Evolutionary conservation across 805 yeast genomes (phyloP).

Genomic region (Yarrowia deformans): DNA sequence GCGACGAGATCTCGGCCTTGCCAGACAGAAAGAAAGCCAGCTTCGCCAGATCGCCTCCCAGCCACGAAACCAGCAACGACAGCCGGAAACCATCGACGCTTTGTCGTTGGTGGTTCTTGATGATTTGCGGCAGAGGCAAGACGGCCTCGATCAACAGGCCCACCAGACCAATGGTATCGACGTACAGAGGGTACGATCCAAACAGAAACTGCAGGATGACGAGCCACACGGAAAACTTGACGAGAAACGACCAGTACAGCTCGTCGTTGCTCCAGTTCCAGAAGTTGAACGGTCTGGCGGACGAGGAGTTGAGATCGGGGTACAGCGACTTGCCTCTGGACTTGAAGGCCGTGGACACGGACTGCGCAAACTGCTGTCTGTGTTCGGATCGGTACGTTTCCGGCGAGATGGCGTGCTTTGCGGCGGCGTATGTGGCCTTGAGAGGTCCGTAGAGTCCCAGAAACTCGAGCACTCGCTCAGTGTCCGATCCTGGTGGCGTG

Average conservation of each 20-base stretch:
- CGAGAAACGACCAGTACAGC: slow-evolving; percentile 69
- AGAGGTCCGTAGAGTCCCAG: slow-evolving; percentile 19
- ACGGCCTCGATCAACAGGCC: slow-evolving; percentile 65
- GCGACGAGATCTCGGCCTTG: slow-evolving; percentile 43
- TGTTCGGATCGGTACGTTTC: slow-evolving; percentile 22
- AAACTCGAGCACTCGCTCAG: slow-evolving; percentile 21
- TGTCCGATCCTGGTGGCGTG: slow-evolving; percentile 17
- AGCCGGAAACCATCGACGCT: slow-evolving; percentile 81
- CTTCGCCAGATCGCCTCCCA: slow-evolving; percentile 86
- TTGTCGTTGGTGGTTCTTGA: slow-evolving; percentile 77
- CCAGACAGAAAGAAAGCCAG: slow-evolving; percentile 42
- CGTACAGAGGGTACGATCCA: slow-evolving; percentile 52
- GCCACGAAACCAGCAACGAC: slow-evolving; percentile 80
- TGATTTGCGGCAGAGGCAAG: slow-evolving; percentile 60
- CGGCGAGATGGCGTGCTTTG: slow-evolving; percentile 9
- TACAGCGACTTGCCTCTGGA: slow-evolving; percentile 23
- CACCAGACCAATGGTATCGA: slow-evolving; percentile 62
- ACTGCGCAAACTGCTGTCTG: slow-evolving; percentile 20
- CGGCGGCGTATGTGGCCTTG: background rate
- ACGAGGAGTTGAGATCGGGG: slow-evolving; percentile 12
- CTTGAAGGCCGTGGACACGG: slow-evolving; percentile 26
- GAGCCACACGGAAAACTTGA: slow-evolving; percentile 55
- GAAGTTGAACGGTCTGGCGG: slow-evolving; percentile 59
- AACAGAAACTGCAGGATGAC: slow-evolving; percentile 55
- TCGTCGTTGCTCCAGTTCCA: slow-evolving; percentile 84